phyloP scores from a whole-genome alignment of 176 grass and related monocot genomes.

The Elaeis guineensis region DNA sequence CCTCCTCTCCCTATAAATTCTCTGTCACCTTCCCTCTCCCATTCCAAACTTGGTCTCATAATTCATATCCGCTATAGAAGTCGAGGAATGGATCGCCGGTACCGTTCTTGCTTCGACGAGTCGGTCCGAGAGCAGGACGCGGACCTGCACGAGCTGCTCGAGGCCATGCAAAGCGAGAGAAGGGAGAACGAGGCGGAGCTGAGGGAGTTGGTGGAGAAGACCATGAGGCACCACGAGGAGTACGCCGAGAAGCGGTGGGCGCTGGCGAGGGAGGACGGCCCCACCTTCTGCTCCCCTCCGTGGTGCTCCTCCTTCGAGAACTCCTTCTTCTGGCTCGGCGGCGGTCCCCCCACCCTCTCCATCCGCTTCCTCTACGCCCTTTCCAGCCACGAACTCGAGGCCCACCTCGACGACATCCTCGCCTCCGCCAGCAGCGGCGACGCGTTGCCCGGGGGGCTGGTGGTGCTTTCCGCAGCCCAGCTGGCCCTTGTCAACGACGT shows the following conservation, averaged over 20 bases:
- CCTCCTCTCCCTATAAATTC: no score
- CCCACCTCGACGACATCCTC: conserved; percentile 32
- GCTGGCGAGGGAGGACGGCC: not conserved
- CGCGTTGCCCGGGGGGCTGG: not conserved
- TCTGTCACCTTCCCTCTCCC: no score
- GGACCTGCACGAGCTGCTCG: not conserved
- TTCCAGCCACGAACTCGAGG: not conserved
- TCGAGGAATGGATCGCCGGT: not conserved
- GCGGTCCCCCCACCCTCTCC: not conserved
- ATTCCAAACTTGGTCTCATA: no score
- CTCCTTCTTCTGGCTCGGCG: not conserved
- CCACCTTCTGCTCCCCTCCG: not conserved
- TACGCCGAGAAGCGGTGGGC: not conserved
- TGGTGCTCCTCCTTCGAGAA: not conserved
- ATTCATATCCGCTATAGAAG: no score
- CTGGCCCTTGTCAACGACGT: conserved; percentile 43
- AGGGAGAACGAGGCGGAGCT: not conserved
- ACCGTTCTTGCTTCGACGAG: not conserved
- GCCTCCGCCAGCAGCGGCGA: not conserved
- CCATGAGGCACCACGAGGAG: not conserved
- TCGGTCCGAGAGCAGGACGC: not conserved
- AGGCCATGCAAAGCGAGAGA: not conserved
- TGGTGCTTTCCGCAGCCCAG: conserved; percentile 43
- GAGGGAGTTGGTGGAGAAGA: not conserved
- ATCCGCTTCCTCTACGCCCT: not conserved